A percentile compares a stretch with the other conserved stretches of the same genome.
These are phyloP conservation scores for Cicer yamashitae DNA, from an alignment of 306 rosid species.

Conservation along the genomic window DNA sequence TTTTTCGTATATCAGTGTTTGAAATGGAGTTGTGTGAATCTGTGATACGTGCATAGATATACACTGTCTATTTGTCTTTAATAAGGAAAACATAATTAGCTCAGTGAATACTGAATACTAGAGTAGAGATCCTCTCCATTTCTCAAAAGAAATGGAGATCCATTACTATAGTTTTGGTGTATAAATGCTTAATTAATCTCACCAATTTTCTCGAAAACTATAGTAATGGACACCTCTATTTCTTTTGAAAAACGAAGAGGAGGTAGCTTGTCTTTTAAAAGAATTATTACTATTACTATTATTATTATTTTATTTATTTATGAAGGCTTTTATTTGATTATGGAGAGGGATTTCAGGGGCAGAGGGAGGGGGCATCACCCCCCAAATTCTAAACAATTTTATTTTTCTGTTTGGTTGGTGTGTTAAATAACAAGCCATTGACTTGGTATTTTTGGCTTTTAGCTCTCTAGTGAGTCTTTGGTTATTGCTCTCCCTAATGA, in stretches of 20 bases:
- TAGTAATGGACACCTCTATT: too few species aligned
- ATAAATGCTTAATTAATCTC: too few species aligned
- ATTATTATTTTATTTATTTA: background rate
- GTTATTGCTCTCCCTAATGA: background rate
- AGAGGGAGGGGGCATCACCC: background rate
- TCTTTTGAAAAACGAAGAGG: too few species aligned
- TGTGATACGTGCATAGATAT: background rate
- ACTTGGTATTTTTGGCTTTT: background rate
- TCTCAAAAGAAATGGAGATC: too few species aligned
- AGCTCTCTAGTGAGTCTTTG: background rate
- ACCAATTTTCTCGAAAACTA: too few species aligned
- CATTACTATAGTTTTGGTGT: too few species aligned
- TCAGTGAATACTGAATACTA: conserved; percentile 1
- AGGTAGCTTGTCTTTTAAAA: background rate
- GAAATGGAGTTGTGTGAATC: background rate
- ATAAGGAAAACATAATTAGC: background rate
- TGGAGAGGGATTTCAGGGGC: conserved; percentile 26
- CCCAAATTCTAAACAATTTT: background rate
- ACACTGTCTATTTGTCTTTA: background rate
- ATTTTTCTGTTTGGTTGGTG: background rate
- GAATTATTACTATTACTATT: background rate
- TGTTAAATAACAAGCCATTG: background rate
- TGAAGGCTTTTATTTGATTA: conserved; percentile 2
- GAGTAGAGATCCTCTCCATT: too few species aligned
- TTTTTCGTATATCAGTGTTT: background rate